These are phyloP conservation scores for Coniochaeta sp. DNA, from an alignment of 2,329 filamentous ascomycete species.

Conservation along the genomic window DNA sequence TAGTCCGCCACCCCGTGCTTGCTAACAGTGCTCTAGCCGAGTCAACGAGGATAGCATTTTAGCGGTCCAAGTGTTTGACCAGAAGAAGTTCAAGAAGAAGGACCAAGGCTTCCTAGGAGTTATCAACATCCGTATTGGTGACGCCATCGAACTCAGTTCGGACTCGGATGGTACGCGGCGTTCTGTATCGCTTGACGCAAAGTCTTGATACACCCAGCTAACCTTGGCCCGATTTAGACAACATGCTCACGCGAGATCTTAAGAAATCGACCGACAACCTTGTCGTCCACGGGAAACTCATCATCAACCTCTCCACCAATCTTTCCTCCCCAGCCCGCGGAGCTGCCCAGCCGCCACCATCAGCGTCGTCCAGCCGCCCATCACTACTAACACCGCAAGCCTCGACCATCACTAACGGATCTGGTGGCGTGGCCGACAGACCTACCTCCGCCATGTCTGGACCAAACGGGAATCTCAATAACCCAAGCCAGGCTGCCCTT, in stretches of 20 bases:
- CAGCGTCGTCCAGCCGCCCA: slow-evolving; percentile 36
- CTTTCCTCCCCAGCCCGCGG: slow-evolving; percentile 60
- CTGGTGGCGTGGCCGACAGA: slow-evolving; percentile 36
- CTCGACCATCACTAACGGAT: slow-evolving; percentile 31
- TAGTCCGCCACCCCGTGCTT: not conserved
- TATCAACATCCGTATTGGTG: slow-evolving; percentile 92
- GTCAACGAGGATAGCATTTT: slow-evolving; percentile 94
- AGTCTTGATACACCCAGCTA: slow-evolving; percentile 6
- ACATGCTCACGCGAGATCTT: slow-evolving; percentile 95
- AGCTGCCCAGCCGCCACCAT: slow-evolving; percentile 14
- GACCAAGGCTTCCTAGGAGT: slow-evolving; percentile 97
- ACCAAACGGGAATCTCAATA: slow-evolving; percentile 33
- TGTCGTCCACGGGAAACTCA: slow-evolving; percentile 94
- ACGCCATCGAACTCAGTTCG: slow-evolving; percentile 83
- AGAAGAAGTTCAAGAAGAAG: slow-evolving; percentile 99
- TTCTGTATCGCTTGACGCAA: slow-evolving; percentile 2
- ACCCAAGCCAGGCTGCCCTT: slow-evolving; percentile 32
- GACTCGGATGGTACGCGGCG: slow-evolving; percentile 74
- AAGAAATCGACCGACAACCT: slow-evolving; percentile 98
- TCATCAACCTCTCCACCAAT: slow-evolving; percentile 93
- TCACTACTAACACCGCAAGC: slow-evolving; percentile 34
- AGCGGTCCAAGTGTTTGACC: slow-evolving; percentile 97
- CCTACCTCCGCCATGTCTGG: slow-evolving; percentile 47
- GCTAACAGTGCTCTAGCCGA: slow-evolving; percentile 45
- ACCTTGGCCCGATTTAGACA: slow-evolving; percentile 57